Evolutionary conservation across 306 rosid species (phyloP).

Genomic region (Quercus rubra): DNA sequence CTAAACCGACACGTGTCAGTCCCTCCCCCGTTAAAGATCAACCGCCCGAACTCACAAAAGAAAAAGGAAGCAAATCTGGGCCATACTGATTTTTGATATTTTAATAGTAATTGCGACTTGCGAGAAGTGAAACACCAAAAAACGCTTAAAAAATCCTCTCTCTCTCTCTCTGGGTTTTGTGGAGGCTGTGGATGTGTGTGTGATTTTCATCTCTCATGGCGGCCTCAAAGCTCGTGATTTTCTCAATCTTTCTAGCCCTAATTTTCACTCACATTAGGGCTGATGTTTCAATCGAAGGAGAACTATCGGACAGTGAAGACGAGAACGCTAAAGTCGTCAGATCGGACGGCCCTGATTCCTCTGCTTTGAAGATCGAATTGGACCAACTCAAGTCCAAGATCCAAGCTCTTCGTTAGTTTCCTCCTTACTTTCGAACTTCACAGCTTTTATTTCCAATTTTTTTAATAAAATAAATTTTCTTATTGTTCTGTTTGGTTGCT

Average conservation of each 20-base stretch:
- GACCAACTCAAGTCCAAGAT: slow-evolving; percentile 71
- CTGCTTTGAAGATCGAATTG: slow-evolving; percentile 65
- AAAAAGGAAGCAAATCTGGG: not conserved
- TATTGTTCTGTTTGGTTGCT: slow-evolving; percentile 3
- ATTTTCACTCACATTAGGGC: slow-evolving; percentile 35
- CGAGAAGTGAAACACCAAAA: not conserved
- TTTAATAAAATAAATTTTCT: not conserved
- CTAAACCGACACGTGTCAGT: not conserved
- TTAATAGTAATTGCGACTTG: not conserved
- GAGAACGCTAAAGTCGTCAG: slow-evolving; percentile 13
- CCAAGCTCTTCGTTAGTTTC: slow-evolving; percentile 64
- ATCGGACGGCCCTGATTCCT: slow-evolving; percentile 41
- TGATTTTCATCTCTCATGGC: slow-evolving; percentile 46
- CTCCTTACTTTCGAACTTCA: not conserved
- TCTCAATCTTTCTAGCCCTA: slow-evolving; percentile 58
- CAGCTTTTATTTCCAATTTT: not conserved
- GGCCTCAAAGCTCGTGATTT: slow-evolving; percentile 52
- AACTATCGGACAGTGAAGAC: slow-evolving; percentile 8
- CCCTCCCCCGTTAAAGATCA: not conserved
- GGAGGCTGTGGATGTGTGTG: slow-evolving; percentile 30
- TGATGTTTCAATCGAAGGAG: slow-evolving; percentile 40
- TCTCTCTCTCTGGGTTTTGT: slow-evolving; percentile 29
- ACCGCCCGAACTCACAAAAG: not conserved
- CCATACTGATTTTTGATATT: not conserved
- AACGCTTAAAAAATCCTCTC: not conserved